A percentile compares a stretch with the other conserved stretches of the same genome.
Evolutionary conservation across 2,329 filamentous ascomycete species (phyloP).

Genomic region (Chaetomium globosum): DNA sequence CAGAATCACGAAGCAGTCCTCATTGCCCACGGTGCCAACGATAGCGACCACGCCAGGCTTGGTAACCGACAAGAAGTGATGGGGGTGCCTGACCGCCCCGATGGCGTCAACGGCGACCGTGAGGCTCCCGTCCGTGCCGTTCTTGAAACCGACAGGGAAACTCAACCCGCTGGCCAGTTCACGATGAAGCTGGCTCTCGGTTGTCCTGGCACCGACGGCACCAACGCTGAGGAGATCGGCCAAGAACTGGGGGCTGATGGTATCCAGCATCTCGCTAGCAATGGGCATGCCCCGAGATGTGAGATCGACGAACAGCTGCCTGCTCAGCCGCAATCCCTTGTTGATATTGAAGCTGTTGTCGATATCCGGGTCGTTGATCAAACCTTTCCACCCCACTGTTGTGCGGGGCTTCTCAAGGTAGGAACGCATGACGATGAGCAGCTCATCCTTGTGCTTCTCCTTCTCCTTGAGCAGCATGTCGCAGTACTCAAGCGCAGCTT

Average conservation of each 20-base stretch:
- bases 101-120: slow-evolving; percentile 94
- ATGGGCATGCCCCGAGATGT: slow-evolving; percentile 93
- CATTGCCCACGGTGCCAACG: slow-evolving; percentile 90
- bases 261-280: slow-evolving; percentile 96
- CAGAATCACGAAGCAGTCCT: slow-evolving; percentile 95
- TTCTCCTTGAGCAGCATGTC: slow-evolving; percentile 77
- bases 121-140: slow-evolving; percentile 90
- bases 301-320: slow-evolving; percentile 90
- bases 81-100: slow-evolving; percentile 84
- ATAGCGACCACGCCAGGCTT: slow-evolving; percentile 96
- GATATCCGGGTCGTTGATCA: slow-evolving; percentile 98
- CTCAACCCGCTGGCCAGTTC: slow-evolving; percentile 91
- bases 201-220: slow-evolving; percentile 93
- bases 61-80: slow-evolving; percentile 96
- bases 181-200: slow-evolving; percentile 92
- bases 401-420: slow-evolving; percentile 99
- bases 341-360: slow-evolving; percentile 99
- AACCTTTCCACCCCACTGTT: slow-evolving; percentile 96
- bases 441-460: slow-evolving; percentile 84
- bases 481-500: slow-evolving; percentile 90
- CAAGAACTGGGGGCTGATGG: slow-evolving; percentile 95
- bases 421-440: slow-evolving; percentile 94
- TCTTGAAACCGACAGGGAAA: slow-evolving; percentile 99
- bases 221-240: slow-evolving; percentile 90
- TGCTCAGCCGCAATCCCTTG: slow-evolving; percentile 84